phyloP scores from a whole-genome alignment of 2,329 filamentous ascomycete species.

The Exophiala sideris region DNA sequence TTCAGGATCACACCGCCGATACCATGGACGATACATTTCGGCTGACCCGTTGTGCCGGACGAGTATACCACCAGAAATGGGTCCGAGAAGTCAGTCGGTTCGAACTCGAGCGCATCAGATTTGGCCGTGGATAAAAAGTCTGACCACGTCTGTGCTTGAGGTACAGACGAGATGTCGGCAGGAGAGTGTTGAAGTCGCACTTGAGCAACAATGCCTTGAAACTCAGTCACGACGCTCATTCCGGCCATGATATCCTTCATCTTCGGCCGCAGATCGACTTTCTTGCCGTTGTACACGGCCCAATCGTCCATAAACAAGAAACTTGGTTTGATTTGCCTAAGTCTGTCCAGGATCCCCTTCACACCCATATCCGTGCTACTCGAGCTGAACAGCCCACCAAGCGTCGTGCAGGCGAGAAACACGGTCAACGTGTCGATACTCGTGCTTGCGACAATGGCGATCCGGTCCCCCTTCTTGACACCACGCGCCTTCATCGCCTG shows the following conservation, averaged over 20 bases:
- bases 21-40: constrained; percentile 82
- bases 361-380: constrained; percentile 81
- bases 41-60: constrained; percentile 76
- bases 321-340: constrained; percentile 70
- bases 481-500: constrained; percentile 66
- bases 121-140: constrained; percentile 36
- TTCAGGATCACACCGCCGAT: constrained; percentile 39
- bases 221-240: constrained; percentile 58
- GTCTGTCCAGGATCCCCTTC: constrained; percentile 70
- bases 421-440: constrained; percentile 70
- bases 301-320: constrained; percentile 82
- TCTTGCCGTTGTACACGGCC: constrained; percentile 75
- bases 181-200: constrained; percentile 58
- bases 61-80: constrained; percentile 76
- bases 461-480: constrained; percentile 66
- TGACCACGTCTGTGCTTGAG: constrained; percentile 41
- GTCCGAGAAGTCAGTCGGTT: constrained; percentile 61
- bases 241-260: constrained; percentile 65
- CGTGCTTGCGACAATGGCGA: constrained; percentile 73
- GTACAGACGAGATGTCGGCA: constrained; percentile 56
- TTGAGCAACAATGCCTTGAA: constrained; percentile 63
- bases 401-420: constrained; percentile 64
- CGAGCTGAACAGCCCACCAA: constrained; percentile 73
- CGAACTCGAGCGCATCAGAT: constrained; percentile 34
- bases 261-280: constrained; percentile 67